Percentiles rank a stretch among this genome's conserved stretches.
Evolutionary conservation across 140 eudicot genomes (phyloP).

Genomic region (Bidens hawaiensis): DNA sequence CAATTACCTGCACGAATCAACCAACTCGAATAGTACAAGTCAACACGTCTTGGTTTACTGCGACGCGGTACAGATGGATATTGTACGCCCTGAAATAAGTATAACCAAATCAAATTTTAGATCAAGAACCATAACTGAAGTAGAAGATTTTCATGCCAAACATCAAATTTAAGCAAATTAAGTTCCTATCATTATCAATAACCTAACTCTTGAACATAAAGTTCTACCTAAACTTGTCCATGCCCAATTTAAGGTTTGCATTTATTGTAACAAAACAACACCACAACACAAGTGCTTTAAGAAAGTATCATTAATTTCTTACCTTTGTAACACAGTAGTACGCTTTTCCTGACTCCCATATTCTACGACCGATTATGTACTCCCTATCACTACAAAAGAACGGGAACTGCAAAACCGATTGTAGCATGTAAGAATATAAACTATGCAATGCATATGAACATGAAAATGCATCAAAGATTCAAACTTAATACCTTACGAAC

Average conservation of each 20-base stretch:
- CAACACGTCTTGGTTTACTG: constrained; percentile 90
- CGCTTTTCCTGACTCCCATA: constrained; percentile 74
- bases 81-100: constrained; percentile 62
- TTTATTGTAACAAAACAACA: not conserved
- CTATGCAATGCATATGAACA: not conserved
- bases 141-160: not conserved
- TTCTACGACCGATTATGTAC: constrained; percentile 82
- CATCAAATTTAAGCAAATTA: not conserved
- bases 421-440: not conserved
- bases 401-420: constrained; percentile 62
- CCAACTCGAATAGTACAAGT: constrained; percentile 90
- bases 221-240: not conserved
- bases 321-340: constrained; percentile 95
- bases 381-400: constrained; percentile 95
- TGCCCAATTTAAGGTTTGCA: not conserved
- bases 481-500: constrained; percentile 66
- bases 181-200: not conserved
- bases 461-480: not conserved
- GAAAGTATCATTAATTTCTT: constrained; percentile 1
- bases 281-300: not conserved
- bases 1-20: constrained; percentile 81
- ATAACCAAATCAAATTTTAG: not conserved
- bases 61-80: constrained; percentile 69
- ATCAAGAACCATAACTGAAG: not conserved
- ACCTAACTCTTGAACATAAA: not conserved